Base-by-base conservation (phyloP, 192 early-diverging fungal genomes). In the Gaertneriomyces semiglobifer region DNA sequence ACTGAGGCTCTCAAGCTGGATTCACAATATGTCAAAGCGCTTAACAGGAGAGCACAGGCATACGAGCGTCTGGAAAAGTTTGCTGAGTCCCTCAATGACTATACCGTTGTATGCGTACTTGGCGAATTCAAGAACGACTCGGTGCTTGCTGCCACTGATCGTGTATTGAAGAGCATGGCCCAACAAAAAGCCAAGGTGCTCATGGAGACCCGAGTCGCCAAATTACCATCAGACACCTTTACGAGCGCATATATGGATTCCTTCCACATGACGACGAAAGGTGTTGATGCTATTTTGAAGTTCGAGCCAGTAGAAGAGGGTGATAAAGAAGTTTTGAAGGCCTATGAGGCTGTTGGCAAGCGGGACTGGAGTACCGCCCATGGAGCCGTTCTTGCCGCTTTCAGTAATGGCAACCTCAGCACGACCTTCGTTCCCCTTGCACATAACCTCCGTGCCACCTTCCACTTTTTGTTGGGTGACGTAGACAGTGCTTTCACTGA, bases 191-290 rank as follows among this genome's bases (percentile, higher is more conserved):
- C 94, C 7, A 81, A 84, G 51, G 91, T 93, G 71, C 79, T 89
- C 16, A 80, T 90, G 65, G 74, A 86, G 71, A 81, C 72, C 8
- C 85, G 79, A 66, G 68, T 66, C 5, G 75, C 81, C 39, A 83
- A 84, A 7, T 76, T 99, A 55, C 96, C 95, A n/a, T 94, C 92
- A 6, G 80, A 83, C 71, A 93, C 93, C 43, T 98, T 96, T 73
- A 90, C 96, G 12, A 60, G 81, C 40, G 92, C 92, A 4, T 99
- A 95, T 74, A 84, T 99, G 71, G 95, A 98, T 70, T 93, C 95
- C 10, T 98, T 96, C 81, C 77, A 86, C 25, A 75, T 78, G 52
- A 83, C 71, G 11, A 69, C 51, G 9, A 54, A 16, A 7, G 59
- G 53, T 20, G 68, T 71, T n/a, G 41, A 38, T 2, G 50, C 33